Conservation (phyloP, 1,284 basidiomycete genomes). For the Mycosarcoma maydis region DNA sequence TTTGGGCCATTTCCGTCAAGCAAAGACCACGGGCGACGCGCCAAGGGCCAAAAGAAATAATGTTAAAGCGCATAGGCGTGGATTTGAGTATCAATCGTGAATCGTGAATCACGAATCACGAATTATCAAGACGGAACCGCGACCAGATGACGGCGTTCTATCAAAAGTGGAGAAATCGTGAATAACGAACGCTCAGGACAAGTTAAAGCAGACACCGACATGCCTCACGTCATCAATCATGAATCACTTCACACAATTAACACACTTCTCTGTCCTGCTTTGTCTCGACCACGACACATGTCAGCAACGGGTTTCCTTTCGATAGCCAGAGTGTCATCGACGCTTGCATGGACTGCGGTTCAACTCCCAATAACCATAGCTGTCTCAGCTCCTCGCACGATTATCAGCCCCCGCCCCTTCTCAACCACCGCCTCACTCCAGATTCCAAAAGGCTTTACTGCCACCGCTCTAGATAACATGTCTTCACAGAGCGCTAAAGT, state of each 20-base stretch:
- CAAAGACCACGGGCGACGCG: too few relatives aligned
- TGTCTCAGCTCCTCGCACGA: background rate
- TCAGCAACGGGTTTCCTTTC: conserved; percentile 5
- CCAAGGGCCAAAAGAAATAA: too few relatives aligned
- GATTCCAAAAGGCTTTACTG: conserved; percentile 7
- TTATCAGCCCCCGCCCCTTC: background rate
- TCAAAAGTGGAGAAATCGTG: conserved; percentile 6
- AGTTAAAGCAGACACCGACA: conserved; percentile 1
- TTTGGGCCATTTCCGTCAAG: too few relatives aligned
- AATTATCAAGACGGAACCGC: too few relatives aligned
- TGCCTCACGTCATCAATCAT: conserved; percentile 16
- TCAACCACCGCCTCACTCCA: background rate
- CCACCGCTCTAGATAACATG: conserved; percentile 21
- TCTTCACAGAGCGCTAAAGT: conserved; percentile 48
- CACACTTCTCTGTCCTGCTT: background rate
- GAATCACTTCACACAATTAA: background rate
- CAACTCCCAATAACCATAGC: too few relatives aligned
- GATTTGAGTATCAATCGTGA: too few relatives aligned
- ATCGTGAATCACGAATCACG: too few relatives aligned
- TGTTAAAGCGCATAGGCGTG: too few relatives aligned
- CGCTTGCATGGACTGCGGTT: background rate
- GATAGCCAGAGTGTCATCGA: conserved; percentile 12
- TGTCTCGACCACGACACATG: too few relatives aligned
- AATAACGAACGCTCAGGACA: too few relatives aligned
- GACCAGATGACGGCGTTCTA: background rate